Percentiles rank a stretch among this genome's conserved stretches.
Evolutionary conservation across 148 eudicot genomes (phyloP).

Genomic region (Chenopodium berlandieri): DNA sequence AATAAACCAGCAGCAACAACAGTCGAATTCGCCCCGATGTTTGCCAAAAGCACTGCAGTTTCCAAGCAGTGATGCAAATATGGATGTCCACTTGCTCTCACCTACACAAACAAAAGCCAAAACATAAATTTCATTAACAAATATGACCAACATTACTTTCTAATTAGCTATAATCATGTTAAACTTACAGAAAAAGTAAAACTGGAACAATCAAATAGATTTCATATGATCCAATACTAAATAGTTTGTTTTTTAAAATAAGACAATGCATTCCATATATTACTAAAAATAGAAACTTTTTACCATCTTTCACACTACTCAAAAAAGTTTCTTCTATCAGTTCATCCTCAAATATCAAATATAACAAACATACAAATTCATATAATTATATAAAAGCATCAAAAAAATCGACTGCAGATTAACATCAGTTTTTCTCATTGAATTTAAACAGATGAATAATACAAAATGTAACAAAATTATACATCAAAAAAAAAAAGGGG

Average conservation of each 20-base stretch:
- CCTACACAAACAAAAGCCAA: constrained; percentile 35
- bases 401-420: no score
- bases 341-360: neutral
- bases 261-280: no score
- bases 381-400: neutral
- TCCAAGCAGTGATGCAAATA: constrained; percentile 94
- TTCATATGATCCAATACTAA: neutral
- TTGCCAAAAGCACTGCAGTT: constrained; percentile 77
- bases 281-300: no score
- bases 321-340: no score
- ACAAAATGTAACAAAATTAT: no score
- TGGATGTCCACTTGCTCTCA: constrained; percentile 89
- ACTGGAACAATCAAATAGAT: neutral
- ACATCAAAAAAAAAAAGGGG: neutral
- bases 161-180: neutral
- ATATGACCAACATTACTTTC: constrained; percentile 7
- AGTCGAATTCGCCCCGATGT: constrained; percentile 74
- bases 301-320: no score
- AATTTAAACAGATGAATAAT: no score
- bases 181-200: neutral
- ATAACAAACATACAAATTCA: neutral
- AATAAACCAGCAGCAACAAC: constrained; percentile 95
- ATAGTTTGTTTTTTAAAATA: no score
- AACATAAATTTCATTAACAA: constrained; percentile 12
- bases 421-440: no score